A percentile compares a stretch with the other conserved stretches of the same genome.
These are phyloP conservation scores for Pseudonectria foliicola DNA, from an alignment of 2,329 filamentous ascomycete genomes.

Conservation along the genomic window DNA sequence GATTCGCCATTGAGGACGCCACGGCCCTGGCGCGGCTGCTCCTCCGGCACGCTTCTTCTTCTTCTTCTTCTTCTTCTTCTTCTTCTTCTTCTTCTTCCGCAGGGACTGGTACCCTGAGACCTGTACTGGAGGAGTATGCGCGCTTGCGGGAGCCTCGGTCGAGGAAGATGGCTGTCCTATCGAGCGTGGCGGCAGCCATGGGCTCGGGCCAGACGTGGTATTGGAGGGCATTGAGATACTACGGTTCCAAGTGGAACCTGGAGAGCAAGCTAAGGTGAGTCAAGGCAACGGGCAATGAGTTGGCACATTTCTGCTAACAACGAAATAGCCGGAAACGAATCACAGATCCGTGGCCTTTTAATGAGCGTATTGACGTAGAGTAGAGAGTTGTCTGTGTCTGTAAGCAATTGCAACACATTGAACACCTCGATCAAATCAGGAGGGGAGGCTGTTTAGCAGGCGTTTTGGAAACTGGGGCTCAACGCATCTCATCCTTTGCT, in stretches of 20 bases:
- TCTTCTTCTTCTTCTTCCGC: not conserved
- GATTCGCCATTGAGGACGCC: slow-evolving; percentile 20
- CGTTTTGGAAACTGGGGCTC: too few species aligned
- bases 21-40: slow-evolving; percentile 16
- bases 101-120: slow-evolving; percentile 1
- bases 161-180: slow-evolving; percentile 14
- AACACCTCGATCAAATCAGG: too few species aligned
- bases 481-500: too few species aligned
- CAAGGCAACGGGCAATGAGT: not conserved
- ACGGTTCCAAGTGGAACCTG: slow-evolving; percentile 10
- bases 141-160: slow-evolving; percentile 12
- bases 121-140: slow-evolving; percentile 15
- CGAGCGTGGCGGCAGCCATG: slow-evolving; percentile 8
- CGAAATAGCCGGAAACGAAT: slow-evolving; percentile 3
- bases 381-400: not conserved
- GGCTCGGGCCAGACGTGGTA: slow-evolving; percentile 12
- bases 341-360: slow-evolving; percentile 16
- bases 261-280: slow-evolving; percentile 4
- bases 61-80: not conserved
- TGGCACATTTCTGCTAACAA: not conserved
- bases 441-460: too few species aligned
- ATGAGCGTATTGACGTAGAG: slow-evolving; percentile 11
- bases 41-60: slow-evolving; percentile 4
- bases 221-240: slow-evolving; percentile 13
- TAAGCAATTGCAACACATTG: too few species aligned